phyloP scores from a whole-genome alignment of 139 green algal genomes.

The Dunaliella primolecta region DNA sequence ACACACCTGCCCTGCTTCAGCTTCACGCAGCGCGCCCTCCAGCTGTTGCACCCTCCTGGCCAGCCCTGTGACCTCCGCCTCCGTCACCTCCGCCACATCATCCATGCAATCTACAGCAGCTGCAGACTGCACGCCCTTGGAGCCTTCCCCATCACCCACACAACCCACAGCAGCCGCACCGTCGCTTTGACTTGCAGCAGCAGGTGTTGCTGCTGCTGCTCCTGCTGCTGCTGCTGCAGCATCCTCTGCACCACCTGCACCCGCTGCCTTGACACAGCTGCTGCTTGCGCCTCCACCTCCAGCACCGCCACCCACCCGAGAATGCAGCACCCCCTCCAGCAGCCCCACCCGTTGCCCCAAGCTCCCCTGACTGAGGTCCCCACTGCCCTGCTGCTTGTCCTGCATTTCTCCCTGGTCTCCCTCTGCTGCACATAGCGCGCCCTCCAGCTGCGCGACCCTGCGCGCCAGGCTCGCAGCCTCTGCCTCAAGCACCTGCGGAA shows the following conservation, averaged over 20 bases:
- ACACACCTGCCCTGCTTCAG: background rate
- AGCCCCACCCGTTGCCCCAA: background rate
- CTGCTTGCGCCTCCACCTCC: too few species aligned
- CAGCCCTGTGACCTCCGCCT: background rate
- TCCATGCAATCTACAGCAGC: background rate
- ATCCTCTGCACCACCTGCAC: background rate
- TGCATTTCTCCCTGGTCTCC: background rate
- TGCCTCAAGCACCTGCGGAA: background rate
- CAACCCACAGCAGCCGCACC: too few species aligned
- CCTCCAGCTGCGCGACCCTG: background rate
- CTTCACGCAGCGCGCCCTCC: background rate
- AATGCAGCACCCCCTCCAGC: background rate
- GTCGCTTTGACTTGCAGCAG: background rate
- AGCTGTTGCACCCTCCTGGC: background rate
- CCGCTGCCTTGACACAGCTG: too few species aligned
- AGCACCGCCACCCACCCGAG: too few species aligned
- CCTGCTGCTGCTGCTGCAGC: background rate
- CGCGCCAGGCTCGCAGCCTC: background rate
- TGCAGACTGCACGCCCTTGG: background rate
- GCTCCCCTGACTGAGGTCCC: background rate
- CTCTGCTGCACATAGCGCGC: background rate
- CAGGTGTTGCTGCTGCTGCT: background rate
- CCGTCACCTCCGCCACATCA: background rate
- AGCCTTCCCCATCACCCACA: background rate
- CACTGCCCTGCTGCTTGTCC: background rate